These are phyloP conservation scores for Botrytis tulipae DNA, from an alignment of 2,329 filamentous ascomycete species.

Conservation along the genomic window DNA sequence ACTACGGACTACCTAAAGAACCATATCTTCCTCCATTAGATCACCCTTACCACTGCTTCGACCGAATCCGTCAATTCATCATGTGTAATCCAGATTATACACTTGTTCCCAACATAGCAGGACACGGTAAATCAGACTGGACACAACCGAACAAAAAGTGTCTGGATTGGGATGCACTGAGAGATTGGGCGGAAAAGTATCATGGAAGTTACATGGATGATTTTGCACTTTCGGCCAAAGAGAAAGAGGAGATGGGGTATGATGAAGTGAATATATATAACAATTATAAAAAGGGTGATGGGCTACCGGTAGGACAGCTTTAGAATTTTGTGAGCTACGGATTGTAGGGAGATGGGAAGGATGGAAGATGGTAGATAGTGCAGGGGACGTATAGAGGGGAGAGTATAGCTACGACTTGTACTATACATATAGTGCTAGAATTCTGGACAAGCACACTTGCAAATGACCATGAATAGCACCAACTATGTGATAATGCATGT, in stretches of 20 bases:
- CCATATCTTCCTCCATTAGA: neutral
- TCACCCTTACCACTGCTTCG: conserved; percentile 21
- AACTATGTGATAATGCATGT: neutral
- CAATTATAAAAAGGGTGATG: conserved; percentile 3
- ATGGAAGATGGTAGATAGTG: neutral
- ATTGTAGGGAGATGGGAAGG: too few species aligned
- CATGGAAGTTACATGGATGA: neutral
- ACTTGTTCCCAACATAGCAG: conserved; percentile 7
- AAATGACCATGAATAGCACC: neutral
- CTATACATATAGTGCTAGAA: neutral
- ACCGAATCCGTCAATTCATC: conserved; percentile 19
- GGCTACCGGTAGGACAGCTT: neutral
- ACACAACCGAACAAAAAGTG: conserved; percentile 3
- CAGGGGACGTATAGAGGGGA: neutral
- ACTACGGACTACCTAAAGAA: neutral
- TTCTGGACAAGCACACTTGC: neutral
- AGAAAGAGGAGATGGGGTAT: neutral
- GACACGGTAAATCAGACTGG: neutral
- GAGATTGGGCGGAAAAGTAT: conserved; percentile 10
- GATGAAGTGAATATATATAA: neutral
- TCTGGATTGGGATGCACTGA: conserved; percentile 11
- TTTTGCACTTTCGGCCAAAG: neutral
- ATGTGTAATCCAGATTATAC: conserved; percentile 23
- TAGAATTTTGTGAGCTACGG: neutral
- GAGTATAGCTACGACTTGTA: neutral